Evolutionary conservation across 1,284 basidiomycete species (phyloP), one percentile per base, ranked within the genome.

Genomic region (Cronartium quercuum): DNA sequence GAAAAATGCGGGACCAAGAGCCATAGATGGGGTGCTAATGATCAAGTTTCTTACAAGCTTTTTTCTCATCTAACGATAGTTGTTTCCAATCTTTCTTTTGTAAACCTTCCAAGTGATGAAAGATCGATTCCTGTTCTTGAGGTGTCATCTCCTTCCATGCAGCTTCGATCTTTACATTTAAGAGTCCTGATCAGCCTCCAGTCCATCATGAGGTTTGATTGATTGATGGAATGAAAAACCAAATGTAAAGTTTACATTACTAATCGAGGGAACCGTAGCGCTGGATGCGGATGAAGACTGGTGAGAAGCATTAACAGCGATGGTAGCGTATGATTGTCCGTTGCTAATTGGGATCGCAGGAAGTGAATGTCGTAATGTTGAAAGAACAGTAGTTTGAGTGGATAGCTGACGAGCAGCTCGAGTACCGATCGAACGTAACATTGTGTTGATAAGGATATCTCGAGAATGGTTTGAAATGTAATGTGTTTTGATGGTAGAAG

Each of bases 1-100:
- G 29, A 29, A 29, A 29, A 29, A 29, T 29, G 29, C 29, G 29
- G 29, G 29, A 29, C 29, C 29, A 29, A 29, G 29, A 29, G 29
- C 29, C 29, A 29, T 29, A 29, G 29, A 29, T 29, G 29, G 2
- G 29, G 29, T 29, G 29, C 1, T 29, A 29, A 29, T 29, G 29
- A 29, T 29, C 29, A 29, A 29, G 57, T 7, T 38, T 64, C 70
- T 29, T 21, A 75, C 71, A 75, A 60, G 71, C 71, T 67, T 67
- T 75, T 55, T 75, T 75, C 55, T 75, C 71, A 41, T 75, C 71
- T 34, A 75, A 65, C 15, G 38, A 58, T 21, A 75, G 38, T 47
- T 75, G 71, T 44, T 63, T 75, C 71, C 71, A 75, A 35, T 75
- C 71, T 37, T 75, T 75, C 64, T 66, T 75, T 60, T 75, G 71